Evolutionary conservation across 371 early-diverging fungal genomes (phyloP).

Genomic region (Gilbertella persicaria): DNA sequence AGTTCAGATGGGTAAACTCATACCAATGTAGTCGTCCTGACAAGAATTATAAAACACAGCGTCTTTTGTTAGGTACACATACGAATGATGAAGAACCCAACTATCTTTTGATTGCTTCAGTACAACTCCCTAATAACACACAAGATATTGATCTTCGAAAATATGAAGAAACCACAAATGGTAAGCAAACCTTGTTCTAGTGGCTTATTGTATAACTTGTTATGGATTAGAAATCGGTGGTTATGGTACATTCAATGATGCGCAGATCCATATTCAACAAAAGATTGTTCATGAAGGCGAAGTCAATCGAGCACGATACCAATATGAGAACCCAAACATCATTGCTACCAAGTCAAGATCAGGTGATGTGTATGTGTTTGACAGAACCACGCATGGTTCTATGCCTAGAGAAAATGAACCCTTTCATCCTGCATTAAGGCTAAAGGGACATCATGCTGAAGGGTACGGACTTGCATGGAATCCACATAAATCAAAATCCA

Average conservation of each 20-base stretch:
- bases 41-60: conserved; percentile 87
- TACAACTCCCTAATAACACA: conserved; percentile 85
- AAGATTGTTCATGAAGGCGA: conserved; percentile 95
- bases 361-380: conserved; percentile 95
- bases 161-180: conserved; percentile 60
- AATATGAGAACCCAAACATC: conserved; percentile 93
- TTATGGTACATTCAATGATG: conserved; percentile 73
- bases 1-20: not conserved
- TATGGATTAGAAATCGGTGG: conserved; percentile 75
- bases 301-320: conserved; percentile 95
- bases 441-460: conserved; percentile 93
- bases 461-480: conserved; percentile 92
- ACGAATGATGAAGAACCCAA: conserved; percentile 97
- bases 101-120: conserved; percentile 91
- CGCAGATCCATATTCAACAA: conserved; percentile 84
- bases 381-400: conserved; percentile 91
- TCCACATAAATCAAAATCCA: conserved; percentile 56
- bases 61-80: conserved; percentile 94
- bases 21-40: conserved; percentile 68
- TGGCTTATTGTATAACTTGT: not conserved
- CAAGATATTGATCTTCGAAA: conserved; percentile 68
- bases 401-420: conserved; percentile 70
- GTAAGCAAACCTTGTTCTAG: conserved; percentile 7
- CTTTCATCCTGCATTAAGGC: conserved; percentile 84
- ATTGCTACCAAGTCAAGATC: conserved; percentile 94